Base-by-base conservation (phyloP, 129 eudicot genomes). In the Centella asiatica region DNA sequence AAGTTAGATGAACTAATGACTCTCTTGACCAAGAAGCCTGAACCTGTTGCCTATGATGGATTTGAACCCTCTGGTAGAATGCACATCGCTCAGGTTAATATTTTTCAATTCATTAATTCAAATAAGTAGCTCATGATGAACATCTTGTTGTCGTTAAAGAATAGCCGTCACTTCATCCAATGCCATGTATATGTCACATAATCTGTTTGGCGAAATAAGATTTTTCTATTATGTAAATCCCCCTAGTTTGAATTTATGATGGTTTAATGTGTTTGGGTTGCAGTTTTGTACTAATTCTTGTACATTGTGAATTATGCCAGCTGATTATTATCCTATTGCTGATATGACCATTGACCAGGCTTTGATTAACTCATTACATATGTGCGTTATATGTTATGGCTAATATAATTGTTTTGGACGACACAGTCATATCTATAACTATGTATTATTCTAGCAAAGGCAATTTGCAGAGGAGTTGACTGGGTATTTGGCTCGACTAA, bases 41-140 rank as follows among this genome's bases (percentile, higher is more conserved):
- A 80, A 23, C 93, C 93, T 9, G 76, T 86, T 70, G 84, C 93
- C 77, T 90, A 90, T 24, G 97, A 86, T 66, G 97, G 97, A 17
- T 86, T 86, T 55, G 97, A 90, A 74, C 95, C 95, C 3, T 86
- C 95, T 18, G 97, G 97, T 18, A 64, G 97, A 47, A 90, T 90
- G 97, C 95, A 85, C 53, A 81, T 89, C 49, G 95, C 95, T 40
- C 97, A 89, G 97, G 97, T 85, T 4, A 48, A 42, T 46, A 14
- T 24, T 6, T 48, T 14, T 60, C 20, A 51, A 51, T 58, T 34
- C 40, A 32, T 32, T 24, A 2, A 40, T 34, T 33, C 9, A 12
- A 33, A 2, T 19, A 19, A 12, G 22, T 19, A 17, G 24, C 23
- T 22, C 46, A 33, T 32, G 8, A 2, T 31, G 37, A 34, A 40